A percentile compares a stretch with the other conserved stretches of the same genome.
phyloP scores from a whole-genome alignment of 371 early-diverging fungal species.

The Haplosporangium sp. region DNA sequence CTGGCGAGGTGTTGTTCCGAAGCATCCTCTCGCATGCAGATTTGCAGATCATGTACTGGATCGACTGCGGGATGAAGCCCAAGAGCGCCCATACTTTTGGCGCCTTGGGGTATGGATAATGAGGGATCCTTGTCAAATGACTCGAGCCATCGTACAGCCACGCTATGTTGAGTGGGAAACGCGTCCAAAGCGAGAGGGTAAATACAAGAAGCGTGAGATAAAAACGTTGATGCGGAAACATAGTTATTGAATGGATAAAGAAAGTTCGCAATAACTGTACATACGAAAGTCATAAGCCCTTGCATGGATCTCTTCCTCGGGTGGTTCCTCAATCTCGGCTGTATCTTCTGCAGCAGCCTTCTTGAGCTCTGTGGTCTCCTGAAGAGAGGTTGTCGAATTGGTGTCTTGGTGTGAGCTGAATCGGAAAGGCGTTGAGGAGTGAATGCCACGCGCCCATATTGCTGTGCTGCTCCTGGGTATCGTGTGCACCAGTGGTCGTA shows the following conservation, averaged over 20 bases:
- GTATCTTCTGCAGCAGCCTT: background rate
- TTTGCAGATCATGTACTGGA: conserved; percentile 62
- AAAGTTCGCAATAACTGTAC: background rate
- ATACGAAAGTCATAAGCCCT: conserved; percentile 51
- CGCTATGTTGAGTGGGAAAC: conserved; percentile 44
- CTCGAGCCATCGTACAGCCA: conserved; percentile 59
- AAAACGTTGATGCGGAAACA: too few species aligned
- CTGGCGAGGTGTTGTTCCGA: conserved; percentile 62
- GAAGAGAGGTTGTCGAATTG: background rate
- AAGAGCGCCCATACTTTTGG: conserved; percentile 58
- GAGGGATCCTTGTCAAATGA: conserved; percentile 59
- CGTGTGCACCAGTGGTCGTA: conserved; percentile 13
- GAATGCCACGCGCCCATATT: conserved; percentile 23
- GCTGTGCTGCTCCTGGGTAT: conserved; percentile 20
- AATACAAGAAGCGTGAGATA: background rate
- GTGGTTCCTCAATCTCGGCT: conserved; percentile 14
- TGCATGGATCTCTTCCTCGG: conserved; percentile 35
- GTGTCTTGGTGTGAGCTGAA: conserved; percentile 5
- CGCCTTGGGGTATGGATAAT: conserved; percentile 63
- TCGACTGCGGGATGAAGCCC: conserved; percentile 56
- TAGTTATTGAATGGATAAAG: too few species aligned
- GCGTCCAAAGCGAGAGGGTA: background rate
- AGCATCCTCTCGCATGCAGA: conserved; percentile 62
- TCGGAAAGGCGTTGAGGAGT: conserved; percentile 4
- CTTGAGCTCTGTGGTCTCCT: background rate